Base-by-base conservation (phyloP, 2,329 filamentous ascomycete species). In the Chrysoporthe puriensis region DNA sequence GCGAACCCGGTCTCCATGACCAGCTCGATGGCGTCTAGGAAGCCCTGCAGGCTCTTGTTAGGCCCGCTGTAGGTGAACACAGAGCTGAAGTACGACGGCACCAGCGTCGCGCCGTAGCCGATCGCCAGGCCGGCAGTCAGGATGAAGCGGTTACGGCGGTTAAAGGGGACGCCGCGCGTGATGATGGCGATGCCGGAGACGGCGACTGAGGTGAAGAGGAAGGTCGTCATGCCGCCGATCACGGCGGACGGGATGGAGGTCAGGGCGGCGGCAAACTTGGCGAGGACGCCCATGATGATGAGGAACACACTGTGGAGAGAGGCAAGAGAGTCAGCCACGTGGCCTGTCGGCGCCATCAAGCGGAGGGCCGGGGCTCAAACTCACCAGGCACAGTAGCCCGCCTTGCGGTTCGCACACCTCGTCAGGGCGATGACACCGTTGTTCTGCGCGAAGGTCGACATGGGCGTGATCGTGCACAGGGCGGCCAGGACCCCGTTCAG, bases 391-490 rank as follows among this genome's bases (percentile, higher is more conserved):
- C 89, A 91, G 76, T 93, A 94, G 4, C 93, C 93, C 5, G 92
- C 93, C 59, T 89, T 91, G 64, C 92, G 87, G 77, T 93, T 95
- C 0, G 92, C 92, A 76, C 92, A 95, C 18, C 91, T 86, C 0
- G 92, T 96, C 57, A 96, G 83, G 0, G 92, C 90, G 69, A 96
- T 94, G 63, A 95, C 91, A 46, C 92, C 92, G 76, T 95, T 94
- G 81, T 95, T 95, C 77, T 94, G 91, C 0, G 92, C 92, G 72
- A 94, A 94, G 0, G 89, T 91, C 1, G 88, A 90, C 87, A 94
- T 92, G 42, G 92, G 91, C 0, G 91, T 92, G 72, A 93, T 91
- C 60, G 92, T 95, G 81, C 89, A 91, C 43, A 96, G 85, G 0
- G 89, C 91, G 18, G 91, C 91, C 18, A 95, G 81, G 71, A 93